Conservation (phyloP, 2,329 filamentous ascomycete species). For the Ceratocystis eucalypticola region DNA sequence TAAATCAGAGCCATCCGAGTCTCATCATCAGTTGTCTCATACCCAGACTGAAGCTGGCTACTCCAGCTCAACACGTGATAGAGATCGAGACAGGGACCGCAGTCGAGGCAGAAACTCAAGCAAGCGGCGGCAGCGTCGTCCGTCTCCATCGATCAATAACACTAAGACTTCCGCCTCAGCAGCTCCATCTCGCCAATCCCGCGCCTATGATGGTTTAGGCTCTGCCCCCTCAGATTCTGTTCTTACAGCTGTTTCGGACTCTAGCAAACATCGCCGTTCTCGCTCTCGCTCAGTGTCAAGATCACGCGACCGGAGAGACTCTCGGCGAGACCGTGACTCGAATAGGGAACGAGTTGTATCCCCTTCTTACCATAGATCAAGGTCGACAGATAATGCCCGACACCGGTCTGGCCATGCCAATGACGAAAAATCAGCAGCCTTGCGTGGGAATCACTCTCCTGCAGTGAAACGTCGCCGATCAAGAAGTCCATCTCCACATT, state of each 20-base stretch:
- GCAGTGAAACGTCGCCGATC: constrained; percentile 16
- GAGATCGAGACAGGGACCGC: constrained; percentile 9
- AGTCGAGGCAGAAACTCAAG: constrained; percentile 9
- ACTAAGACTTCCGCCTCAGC: not conserved
- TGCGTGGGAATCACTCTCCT: constrained; percentile 15
- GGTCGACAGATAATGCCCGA: constrained; percentile 3
- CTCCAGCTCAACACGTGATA: not conserved
- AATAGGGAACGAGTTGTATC: not conserved
- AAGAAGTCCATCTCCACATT: constrained; percentile 14
- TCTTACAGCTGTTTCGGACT: not conserved
- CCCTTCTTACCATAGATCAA: constrained; percentile 8
- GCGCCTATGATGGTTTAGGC: not conserved
- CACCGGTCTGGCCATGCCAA: not conserved
- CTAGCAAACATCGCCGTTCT: not conserved
- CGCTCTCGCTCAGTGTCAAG: constrained; percentile 5
- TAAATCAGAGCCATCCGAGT: not conserved
- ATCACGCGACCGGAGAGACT: constrained; percentile 8
- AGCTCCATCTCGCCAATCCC: constrained; percentile 9
- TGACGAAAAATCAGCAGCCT: constrained; percentile 7
- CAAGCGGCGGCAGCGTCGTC: constrained; percentile 6
- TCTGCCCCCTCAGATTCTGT: not conserved
- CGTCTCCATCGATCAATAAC: not conserved
- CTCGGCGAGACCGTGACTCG: constrained; percentile 6
- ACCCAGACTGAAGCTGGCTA: not conserved
- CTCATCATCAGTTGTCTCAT: not conserved